A percentile compares a stretch with the other conserved stretches of the same genome.
Conservation (phyloP, 441 rosid genomes). For the Euphorbia schlechtendalii region DNA sequence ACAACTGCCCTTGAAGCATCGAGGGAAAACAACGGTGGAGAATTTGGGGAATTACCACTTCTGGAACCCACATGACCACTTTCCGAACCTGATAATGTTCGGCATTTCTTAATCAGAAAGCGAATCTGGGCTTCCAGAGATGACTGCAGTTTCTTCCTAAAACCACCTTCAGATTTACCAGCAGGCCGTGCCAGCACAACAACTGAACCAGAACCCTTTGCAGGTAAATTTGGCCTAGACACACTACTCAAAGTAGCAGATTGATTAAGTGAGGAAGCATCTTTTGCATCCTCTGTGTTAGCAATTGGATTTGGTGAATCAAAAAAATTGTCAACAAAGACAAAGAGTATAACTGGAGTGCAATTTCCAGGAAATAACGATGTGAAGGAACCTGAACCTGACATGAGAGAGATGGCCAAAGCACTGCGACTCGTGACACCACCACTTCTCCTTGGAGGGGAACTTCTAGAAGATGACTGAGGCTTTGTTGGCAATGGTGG, state of each 20-base stretch:
- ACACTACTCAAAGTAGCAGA: constrained; percentile 37
- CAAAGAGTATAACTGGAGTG: constrained; percentile 66
- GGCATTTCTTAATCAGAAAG: constrained; percentile 70
- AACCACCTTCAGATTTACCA: constrained; percentile 63
- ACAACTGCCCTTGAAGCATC: constrained; percentile 74
- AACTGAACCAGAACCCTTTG: constrained; percentile 61
- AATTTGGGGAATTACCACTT: constrained; percentile 47
- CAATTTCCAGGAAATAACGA: constrained; percentile 77
- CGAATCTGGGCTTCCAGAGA: constrained; percentile 77
- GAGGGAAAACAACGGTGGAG: constrained; percentile 66
- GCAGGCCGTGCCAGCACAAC: constrained; percentile 76
- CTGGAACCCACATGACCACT: constrained; percentile 50
- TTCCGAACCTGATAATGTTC: constrained; percentile 58
- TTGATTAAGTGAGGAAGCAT: constrained; percentile 33
- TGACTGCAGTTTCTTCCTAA: constrained; percentile 69
- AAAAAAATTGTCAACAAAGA: constrained; percentile 59
- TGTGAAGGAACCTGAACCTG: constrained; percentile 61
- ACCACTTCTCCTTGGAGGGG: constrained; percentile 50
- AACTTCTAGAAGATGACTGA: constrained; percentile 31
- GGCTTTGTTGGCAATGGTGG: constrained; percentile 46
- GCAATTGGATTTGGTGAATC: constrained; percentile 32
- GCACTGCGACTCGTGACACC: constrained; percentile 40
- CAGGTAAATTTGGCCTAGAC: constrained; percentile 42
- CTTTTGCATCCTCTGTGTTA: constrained; percentile 43
- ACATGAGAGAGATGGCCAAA: constrained; percentile 57